Base-by-base conservation (phyloP, 1,284 basidiomycete species). In the Chalciporus sp. region DNA sequence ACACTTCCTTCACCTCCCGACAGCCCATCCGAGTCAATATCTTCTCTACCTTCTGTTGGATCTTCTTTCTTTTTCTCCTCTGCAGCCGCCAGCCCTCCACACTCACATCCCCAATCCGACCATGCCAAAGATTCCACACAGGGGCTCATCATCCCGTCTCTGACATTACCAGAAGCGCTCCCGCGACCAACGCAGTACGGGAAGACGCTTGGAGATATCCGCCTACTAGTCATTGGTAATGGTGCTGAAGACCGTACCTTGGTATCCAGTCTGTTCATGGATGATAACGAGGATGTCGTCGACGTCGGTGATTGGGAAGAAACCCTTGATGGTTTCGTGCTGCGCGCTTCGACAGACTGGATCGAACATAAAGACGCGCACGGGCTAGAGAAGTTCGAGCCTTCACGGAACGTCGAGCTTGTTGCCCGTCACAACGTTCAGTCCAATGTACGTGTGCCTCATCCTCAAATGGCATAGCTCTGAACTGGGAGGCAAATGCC, bases 21-120 rank as follows among this genome's bases (percentile, higher is more conserved):
- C 65, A 86, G 84, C 57, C 84, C 78, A 26, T 75, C 76, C n/a
- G 79, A 74, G 52, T 88, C 85, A 2, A 74, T 85, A 43, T 88
- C 86, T 1, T 89, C 86, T 7, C 74, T 88, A 12, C 86, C 86
- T 0, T 88, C 86, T 1, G 81, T 87, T 9, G 80, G 82, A n/a
- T 88, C 86, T 1, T 86, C 85, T 0, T 87, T 86, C 74, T 86
- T 89, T 72, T 88, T 88, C 73, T 87, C 85, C 44, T 87, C 85
- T 9, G 83, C 78, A 0, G 81, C 85, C 9, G 81, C 80, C 1
- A 84, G 82, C 57, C 85, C 86, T 8, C 68, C 61, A 2, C 65
- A 73, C 42, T 71, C 73, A 0, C 75, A 76, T 42, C 66, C 71
- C 28, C 77, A 76, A 6, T 69, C 71, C 4, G 79, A 79, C 55